Percentiles rank a stretch among this genome's conserved stretches.
Conservation (phyloP, 768 basidiomycete species). For the Suillus lakei region DNA sequence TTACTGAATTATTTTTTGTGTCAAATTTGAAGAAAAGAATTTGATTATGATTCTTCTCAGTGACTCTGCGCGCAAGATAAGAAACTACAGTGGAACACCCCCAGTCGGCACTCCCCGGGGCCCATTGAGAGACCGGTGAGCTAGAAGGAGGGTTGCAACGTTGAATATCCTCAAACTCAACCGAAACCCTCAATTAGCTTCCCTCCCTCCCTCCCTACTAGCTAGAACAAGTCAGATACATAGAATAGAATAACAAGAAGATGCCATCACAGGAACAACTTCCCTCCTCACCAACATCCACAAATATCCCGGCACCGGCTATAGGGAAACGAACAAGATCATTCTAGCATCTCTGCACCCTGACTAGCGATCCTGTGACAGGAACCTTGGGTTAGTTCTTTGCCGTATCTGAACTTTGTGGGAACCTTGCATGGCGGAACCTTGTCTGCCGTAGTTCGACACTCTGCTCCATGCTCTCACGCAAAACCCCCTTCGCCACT, state of each 20-base stretch:
- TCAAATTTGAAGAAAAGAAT: slow-evolving; percentile 12
- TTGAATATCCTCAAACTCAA: no score
- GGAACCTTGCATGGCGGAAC: slow-evolving; percentile 3
- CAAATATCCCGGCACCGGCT: slow-evolving; percentile 36
- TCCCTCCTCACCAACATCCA: slow-evolving; percentile 11
- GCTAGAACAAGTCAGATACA: no score
- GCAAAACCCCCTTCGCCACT: not conserved
- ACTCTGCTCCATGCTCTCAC: not conserved
- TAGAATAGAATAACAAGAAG: no score
- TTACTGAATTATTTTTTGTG: slow-evolving; percentile 12
- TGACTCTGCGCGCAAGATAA: slow-evolving; percentile 12
- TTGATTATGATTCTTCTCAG: slow-evolving; percentile 8
- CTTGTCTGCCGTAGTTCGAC: not conserved
- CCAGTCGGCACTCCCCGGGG: slow-evolving; percentile 9
- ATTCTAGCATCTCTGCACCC: not conserved
- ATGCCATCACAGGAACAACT: no score
- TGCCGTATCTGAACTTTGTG: not conserved
- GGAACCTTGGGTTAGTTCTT: slow-evolving; percentile 6
- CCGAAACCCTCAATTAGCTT: no score
- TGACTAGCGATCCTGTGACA: slow-evolving; percentile 7
- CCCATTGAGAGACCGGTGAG: slow-evolving; percentile 16
- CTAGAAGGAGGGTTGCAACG: not conserved
- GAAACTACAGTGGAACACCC: not conserved
- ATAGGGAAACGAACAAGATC: slow-evolving; percentile 4
- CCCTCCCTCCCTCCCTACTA: no score